Base-by-base conservation (phyloP, 208 protist genomes). In the Acanthamoeba healyi region DNA sequence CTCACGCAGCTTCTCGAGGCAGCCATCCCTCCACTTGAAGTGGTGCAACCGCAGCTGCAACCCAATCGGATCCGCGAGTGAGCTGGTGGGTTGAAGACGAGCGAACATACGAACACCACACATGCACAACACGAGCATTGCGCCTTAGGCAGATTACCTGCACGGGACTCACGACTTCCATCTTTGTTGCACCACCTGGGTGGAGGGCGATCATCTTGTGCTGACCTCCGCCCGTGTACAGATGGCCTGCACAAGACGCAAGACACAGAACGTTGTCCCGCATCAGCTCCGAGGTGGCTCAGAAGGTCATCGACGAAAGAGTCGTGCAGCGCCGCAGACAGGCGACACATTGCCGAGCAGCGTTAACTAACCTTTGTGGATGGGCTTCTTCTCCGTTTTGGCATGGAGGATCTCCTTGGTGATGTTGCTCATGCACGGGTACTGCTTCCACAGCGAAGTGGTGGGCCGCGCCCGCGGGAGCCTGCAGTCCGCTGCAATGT, bases 311-410 rank as follows among this genome's bases (percentile, higher is more conserved):
- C n/a, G n/a, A n/a, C n/a, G n/a, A n/a, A n/a, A n/a, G n/a, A n/a
- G n/a, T 24, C 10, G 51, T 19, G 10, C 14, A 24, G 14, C n/a
- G n/a, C n/a, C 56, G 6, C 56, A 22, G n/a, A n/a, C n/a, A n/a
- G n/a, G n/a, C n/a, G n/a, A n/a, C n/a, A n/a, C n/a, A n/a, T n/a
- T n/a, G n/a, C n/a, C n/a, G n/a, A n/a, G n/a, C n/a, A n/a, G n/a
- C n/a, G n/a, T n/a, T n/a, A n/a, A n/a, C n/a, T n/a, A 3, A 65
- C 63, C 77, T 51, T 36, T 86, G 77, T 86, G 49, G 32, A 86
- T 36, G 24, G 49, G 40, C 40, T 9, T 54, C 40, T 86, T 86
- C 10, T n/a, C 1, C 1, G 44, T 51, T 12, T 12, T 36, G 2
- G 17, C 77, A 12, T 58, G 29, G 40, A 86, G 7, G 46, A 86